Evolutionary conservation across 2,329 filamentous ascomycete genomes (phyloP).

Genomic region (Leptographium galeiforme): DNA sequence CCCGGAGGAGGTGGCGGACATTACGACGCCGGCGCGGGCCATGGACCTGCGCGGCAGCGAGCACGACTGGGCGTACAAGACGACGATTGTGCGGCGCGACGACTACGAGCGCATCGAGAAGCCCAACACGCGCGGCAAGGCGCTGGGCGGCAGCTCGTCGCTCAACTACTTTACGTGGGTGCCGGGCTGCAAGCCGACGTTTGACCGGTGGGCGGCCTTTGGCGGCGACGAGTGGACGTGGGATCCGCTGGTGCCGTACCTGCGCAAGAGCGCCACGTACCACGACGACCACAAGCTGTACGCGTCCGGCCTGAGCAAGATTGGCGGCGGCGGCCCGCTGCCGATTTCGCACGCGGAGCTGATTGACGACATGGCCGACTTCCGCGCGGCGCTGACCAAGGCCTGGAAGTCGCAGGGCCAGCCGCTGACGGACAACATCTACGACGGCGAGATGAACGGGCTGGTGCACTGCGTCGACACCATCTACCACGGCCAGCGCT

Average conservation of each 20-base stretch:
- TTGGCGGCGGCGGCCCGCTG: slow-evolving; percentile 37
- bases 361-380: slow-evolving; percentile 34
- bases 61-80: slow-evolving; percentile 49
- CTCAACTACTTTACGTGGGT: slow-evolving; percentile 55
- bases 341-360: slow-evolving; percentile 41
- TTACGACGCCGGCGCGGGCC: slow-evolving; percentile 37
- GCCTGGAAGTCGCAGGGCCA: slow-evolving; percentile 42
- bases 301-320: slow-evolving; percentile 30
- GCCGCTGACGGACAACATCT: slow-evolving; percentile 38
- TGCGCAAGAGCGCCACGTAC: slow-evolving; percentile 43
- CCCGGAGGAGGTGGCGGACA: slow-evolving; percentile 33
- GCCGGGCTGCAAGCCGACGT: slow-evolving; percentile 42
- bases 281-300: slow-evolving; percentile 38
- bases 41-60: slow-evolving; percentile 40
- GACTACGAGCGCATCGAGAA: slow-evolving; percentile 50
- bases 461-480: slow-evolving; percentile 38
- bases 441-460: slow-evolving; percentile 39
- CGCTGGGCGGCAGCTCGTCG: slow-evolving; percentile 42
- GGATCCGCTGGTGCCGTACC: slow-evolving; percentile 34
- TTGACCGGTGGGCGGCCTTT: slow-evolving; percentile 57
- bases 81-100: slow-evolving; percentile 42
- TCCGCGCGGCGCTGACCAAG: slow-evolving; percentile 33
- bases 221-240: slow-evolving; percentile 57
- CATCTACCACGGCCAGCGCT: slow-evolving; percentile 44
- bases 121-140: slow-evolving; percentile 47